Conservation (phyloP, 164 flowering plant genomes). For the Chimonanthus salicifolius region DNA sequence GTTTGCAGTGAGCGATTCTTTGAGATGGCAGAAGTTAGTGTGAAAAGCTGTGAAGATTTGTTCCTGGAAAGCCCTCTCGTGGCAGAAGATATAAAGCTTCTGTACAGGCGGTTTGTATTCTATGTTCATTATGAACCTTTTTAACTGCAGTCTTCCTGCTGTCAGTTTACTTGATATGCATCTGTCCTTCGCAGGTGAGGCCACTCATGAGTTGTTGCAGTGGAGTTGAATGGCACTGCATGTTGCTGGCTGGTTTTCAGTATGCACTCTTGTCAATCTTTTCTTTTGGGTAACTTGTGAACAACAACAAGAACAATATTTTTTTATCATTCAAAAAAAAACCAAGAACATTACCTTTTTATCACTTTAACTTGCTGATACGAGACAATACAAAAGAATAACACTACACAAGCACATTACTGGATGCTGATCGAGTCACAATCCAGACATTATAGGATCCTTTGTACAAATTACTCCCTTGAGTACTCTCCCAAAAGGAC, state of each 20-base stretch:
- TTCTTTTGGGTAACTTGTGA: neutral
- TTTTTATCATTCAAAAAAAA: too few relatives aligned
- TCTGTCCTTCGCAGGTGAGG: neutral
- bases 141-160: neutral
- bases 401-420: too few relatives aligned
- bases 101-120: conserved; percentile 55
- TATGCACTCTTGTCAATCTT: neutral
- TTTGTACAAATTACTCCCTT: too few relatives aligned
- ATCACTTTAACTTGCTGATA: too few relatives aligned
- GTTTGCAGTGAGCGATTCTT: conserved; percentile 31
- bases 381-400: too few relatives aligned
- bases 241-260: neutral
- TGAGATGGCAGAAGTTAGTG: conserved; percentile 44
- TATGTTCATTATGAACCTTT: neutral
- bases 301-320: neutral
- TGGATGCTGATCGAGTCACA: too few relatives aligned
- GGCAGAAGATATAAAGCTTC: conserved; percentile 43
- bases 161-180: neutral
- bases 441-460: too few relatives aligned
- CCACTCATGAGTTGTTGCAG: conserved; percentile 1
- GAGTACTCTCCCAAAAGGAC: too few relatives aligned
- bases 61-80: conserved; percentile 53
- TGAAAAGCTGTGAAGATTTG: conserved; percentile 43
- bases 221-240: neutral
- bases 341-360: too few relatives aligned